Conservation (phyloP, 805 yeast species). For the Wickerhamiella occidentalis region DNA sequence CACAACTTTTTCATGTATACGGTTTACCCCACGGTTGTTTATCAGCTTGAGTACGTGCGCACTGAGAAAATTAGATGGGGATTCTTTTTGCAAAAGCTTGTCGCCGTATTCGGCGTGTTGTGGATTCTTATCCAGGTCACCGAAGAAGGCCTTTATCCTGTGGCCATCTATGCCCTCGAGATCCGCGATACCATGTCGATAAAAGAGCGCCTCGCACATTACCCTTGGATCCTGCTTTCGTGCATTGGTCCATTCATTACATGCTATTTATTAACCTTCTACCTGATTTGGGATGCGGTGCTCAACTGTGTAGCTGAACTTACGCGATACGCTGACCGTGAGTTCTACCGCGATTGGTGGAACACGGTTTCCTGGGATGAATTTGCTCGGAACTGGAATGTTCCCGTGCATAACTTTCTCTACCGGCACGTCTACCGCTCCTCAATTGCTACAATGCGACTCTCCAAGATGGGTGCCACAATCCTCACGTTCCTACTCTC, state of each 20-base stretch:
- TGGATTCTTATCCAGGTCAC: constrained; percentile 70
- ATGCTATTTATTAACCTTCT: constrained; percentile 67
- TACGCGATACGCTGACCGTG: constrained; percentile 75
- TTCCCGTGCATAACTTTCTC: constrained; percentile 81
- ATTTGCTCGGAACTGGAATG: constrained; percentile 88
- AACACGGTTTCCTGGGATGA: constrained; percentile 87
- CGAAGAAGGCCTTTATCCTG: constrained; percentile 62
- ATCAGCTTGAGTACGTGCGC: constrained; percentile 69
- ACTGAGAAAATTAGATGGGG: constrained; percentile 54
- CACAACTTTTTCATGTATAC: constrained; percentile 62
- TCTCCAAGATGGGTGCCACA: constrained; percentile 59
- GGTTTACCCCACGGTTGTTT: constrained; percentile 73
- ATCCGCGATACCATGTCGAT: constrained; percentile 39
- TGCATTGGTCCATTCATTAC: constrained; percentile 68
- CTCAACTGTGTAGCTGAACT: constrained; percentile 83
- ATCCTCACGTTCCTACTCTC: constrained; percentile 50
- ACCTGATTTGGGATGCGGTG: constrained; percentile 91
- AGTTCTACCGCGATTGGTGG: constrained; percentile 98
- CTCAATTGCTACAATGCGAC: constrained; percentile 59
- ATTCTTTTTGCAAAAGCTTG: constrained; percentile 54
- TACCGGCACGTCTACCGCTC: constrained; percentile 91
- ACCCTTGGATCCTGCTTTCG: constrained; percentile 50
- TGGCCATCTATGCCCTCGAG: constrained; percentile 47
- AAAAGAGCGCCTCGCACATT: constrained; percentile 28
- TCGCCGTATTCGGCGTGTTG: constrained; percentile 81